Percentiles rank a stretch among this genome's conserved stretches.
Evolutionary conservation across 306 rosid species (phyloP).

Genomic region (Nissolia schottii): DNA sequence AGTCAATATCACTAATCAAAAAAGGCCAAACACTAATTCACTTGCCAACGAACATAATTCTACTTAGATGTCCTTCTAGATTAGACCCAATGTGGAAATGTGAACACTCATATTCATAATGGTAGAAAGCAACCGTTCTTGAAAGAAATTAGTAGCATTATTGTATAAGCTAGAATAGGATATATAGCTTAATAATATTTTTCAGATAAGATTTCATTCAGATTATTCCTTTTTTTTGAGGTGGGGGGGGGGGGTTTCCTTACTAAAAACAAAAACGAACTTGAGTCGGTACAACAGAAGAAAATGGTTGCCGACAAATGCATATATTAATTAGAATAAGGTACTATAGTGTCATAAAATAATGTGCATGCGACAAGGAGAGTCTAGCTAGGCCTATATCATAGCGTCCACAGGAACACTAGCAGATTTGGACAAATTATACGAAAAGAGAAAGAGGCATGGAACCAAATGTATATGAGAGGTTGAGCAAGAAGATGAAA

Average conservation of each 20-base stretch:
- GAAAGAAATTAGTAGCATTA: not conserved
- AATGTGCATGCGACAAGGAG: conserved; percentile 21
- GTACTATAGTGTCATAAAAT: not conserved
- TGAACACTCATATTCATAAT: not conserved
- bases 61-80: not conserved
- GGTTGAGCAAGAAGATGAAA: not conserved
- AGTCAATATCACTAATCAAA: not conserved
- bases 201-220: not conserved
- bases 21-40: not conserved
- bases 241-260: not conserved
- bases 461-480: not conserved
- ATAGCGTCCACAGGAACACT: not conserved
- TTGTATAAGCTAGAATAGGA: not conserved
- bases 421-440: not conserved
- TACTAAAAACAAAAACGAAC: not conserved
- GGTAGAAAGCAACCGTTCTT: not conserved
- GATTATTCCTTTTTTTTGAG: not conserved
- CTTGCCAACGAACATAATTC: not conserved
- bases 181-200: not conserved
- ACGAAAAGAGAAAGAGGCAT: not conserved
- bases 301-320: not conserved
- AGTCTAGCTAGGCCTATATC: not conserved
- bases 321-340: no score
- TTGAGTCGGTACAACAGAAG: not conserved
- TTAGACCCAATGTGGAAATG: not conserved